Conservation (phyloP, 257 asterid genomes). For the Echium plantagineum region DNA sequence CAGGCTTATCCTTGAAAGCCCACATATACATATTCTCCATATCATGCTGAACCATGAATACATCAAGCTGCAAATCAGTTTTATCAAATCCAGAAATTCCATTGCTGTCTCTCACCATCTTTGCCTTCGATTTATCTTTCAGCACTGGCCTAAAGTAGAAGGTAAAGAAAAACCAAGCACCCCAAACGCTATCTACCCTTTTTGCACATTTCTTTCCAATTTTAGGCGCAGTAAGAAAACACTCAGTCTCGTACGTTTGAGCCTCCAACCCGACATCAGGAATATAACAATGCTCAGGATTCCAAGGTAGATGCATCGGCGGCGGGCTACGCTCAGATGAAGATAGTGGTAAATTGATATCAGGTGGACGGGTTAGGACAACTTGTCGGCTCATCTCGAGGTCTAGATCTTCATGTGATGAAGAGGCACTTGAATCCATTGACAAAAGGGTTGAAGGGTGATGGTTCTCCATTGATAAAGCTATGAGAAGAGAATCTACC, state of each 20-base stretch:
- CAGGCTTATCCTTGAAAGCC: background rate
- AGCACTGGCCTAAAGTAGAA: background rate
- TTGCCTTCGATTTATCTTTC: background rate
- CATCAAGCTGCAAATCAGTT: background rate
- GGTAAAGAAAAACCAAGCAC: background rate
- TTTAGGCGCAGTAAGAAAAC: background rate
- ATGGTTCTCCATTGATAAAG: constrained; percentile 5
- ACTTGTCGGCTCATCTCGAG: constrained; percentile 10
- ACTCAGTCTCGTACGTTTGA: background rate
- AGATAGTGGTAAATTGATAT: constrained; percentile 6
- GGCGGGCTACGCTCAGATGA: background rate
- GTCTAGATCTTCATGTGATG: constrained; percentile 7
- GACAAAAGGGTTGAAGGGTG: constrained; percentile 5
- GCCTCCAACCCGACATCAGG: background rate
- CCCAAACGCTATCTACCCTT: background rate
- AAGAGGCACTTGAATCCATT: constrained; percentile 5
- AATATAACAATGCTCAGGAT: background rate
- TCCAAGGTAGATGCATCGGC: background rate
- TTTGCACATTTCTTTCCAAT: background rate
- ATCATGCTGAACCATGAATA: background rate
- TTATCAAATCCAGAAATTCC: background rate
- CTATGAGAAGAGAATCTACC: constrained; percentile 7
- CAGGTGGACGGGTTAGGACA: constrained; percentile 8
- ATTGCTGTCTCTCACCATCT: background rate
- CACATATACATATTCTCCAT: background rate